These are phyloP conservation scores for Phlegmacium glaucopus DNA, from an alignment of 768 basidiomycete genomes.

Conservation along the genomic window DNA sequence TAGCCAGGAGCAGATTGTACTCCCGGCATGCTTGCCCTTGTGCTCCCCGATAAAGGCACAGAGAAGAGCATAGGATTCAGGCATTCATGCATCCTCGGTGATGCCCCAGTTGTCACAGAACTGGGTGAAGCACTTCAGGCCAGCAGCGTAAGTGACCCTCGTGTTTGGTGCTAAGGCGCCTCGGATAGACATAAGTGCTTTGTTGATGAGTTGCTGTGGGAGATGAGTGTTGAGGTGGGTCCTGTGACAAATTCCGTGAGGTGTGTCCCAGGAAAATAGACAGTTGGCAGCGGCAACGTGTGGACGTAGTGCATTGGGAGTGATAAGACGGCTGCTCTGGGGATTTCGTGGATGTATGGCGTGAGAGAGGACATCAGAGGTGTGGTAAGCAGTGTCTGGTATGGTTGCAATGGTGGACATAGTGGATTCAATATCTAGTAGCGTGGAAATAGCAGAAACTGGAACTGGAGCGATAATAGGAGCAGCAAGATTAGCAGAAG, in stretches of 20 bases:
- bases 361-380: too few species aligned
- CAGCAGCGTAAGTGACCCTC: constrained; percentile 25
- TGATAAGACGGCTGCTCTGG: background rate
- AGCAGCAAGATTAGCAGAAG: background rate
- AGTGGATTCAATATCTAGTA: too few species aligned
- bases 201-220: constrained; percentile 4
- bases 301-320: constrained; percentile 8
- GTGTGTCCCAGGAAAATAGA: constrained; percentile 15
- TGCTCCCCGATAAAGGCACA: constrained; percentile 17
- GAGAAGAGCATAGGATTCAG: constrained; percentile 23
- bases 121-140: constrained; percentile 28
- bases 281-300: constrained; percentile 13
- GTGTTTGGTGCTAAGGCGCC: constrained; percentile 16
- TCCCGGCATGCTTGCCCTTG: constrained; percentile 3
- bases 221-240: background rate
- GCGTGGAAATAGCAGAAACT: too few species aligned
- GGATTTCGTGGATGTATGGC: background rate
- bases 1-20: constrained; percentile 22
- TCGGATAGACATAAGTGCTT: constrained; percentile 1
- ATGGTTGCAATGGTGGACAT: background rate
- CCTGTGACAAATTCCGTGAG: constrained; percentile 2
- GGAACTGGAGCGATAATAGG: background rate
- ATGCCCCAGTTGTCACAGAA: constrained; percentile 31
- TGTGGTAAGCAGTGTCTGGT: too few species aligned
- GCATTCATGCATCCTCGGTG: constrained; percentile 23